Percentiles rank a stretch among this genome's conserved stretches.
phyloP scores from a whole-genome alignment of 805 yeast genomes.

The Ogataea nonfermentans region DNA sequence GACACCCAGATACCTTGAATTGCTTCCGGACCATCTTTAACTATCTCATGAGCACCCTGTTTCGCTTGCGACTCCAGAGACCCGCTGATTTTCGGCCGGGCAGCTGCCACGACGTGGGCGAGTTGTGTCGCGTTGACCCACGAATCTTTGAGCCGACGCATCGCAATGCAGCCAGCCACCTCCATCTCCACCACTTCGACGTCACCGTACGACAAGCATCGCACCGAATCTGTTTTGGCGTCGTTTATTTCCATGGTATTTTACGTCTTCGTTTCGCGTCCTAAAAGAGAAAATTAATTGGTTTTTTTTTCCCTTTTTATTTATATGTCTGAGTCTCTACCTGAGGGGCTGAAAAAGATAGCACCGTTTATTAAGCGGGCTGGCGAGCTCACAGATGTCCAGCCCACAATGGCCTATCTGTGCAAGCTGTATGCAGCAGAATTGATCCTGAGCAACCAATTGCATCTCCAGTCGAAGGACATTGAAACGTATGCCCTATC shows the following conservation, averaged over 20 bases:
- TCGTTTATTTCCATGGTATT: slow-evolving; percentile 3
- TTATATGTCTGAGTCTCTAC: slow-evolving; percentile 20
- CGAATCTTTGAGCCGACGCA: slow-evolving; percentile 62
- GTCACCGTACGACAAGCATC: slow-evolving; percentile 61
- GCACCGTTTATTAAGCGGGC: slow-evolving; percentile 53
- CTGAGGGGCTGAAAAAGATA: slow-evolving; percentile 37
- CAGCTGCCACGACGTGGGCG: slow-evolving; percentile 64
- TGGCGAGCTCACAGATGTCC: slow-evolving; percentile 51
- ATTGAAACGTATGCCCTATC: slow-evolving; percentile 58
- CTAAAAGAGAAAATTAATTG: slow-evolving; percentile 10
- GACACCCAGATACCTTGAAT: slow-evolving; percentile 79
- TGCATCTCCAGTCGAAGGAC: slow-evolving; percentile 56
- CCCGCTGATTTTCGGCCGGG: slow-evolving; percentile 61
- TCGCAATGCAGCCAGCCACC: slow-evolving; percentile 59
- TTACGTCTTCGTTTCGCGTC: slow-evolving; percentile 6
- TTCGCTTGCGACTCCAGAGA: slow-evolving; percentile 63
- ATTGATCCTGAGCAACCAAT: slow-evolving; percentile 55
- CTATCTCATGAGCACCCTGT: slow-evolving; percentile 65
- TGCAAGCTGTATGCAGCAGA: slow-evolving; percentile 75
- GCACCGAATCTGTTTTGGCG: slow-evolving; percentile 33
- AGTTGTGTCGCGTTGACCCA: slow-evolving; percentile 74
- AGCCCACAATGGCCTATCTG: slow-evolving; percentile 71
- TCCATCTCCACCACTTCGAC: slow-evolving; percentile 60
- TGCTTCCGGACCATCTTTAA: slow-evolving; percentile 73
- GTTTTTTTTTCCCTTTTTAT: slow-evolving; percentile 4